Base-by-base conservation (phyloP, 345 rosid species). In the Jatropha curcas region DNA sequence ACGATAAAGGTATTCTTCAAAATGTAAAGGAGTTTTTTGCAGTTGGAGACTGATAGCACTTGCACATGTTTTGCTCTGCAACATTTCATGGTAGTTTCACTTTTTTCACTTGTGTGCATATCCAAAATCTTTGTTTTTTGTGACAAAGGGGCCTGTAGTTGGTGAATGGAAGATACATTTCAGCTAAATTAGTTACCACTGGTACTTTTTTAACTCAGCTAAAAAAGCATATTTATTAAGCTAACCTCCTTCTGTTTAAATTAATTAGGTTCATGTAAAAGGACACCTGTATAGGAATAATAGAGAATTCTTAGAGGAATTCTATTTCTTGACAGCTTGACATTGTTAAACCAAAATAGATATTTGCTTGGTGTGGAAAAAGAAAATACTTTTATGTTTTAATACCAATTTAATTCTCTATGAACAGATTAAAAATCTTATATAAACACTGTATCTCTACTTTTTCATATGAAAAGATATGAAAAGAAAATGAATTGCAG, bases 1-100 rank as follows among this genome's bases (percentile, higher is more conserved):
- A 85, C 25, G 68, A 85, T 55, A 86, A 84, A 73, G 90, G 92
- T 60, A 46, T 88, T 73, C 55, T 76, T 33, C 77, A 62, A 71
- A 89, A 89, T 67, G 71, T 85, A 5, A 78, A 71, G 79, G 86
- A 81, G 60, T 81, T 89, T 39, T 57, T 80, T 25, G 39, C 70
- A 24, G 5, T 53, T 35, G 19, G 55, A 59, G 37, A 50, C 45
- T 65, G 33, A 56, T 73, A 24, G 43, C 25, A 51, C 28, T 10
- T 3, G 28, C 11, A 14, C 52, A 10, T 35, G 25, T 63, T 51
- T 46, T 51, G 7, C 28, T 2, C 25, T 10, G 19, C 53, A 25
- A 24, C 35, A 5, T 5, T 48, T 14, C 39, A 22, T 13, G 14
- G 19, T 39, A 7, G 12, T 52, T 30, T 33, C 71, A 25, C 25